These are phyloP conservation scores for Podaxis mareebaensis DNA, from an alignment of 768 basidiomycete species.

Conservation along the genomic window DNA sequence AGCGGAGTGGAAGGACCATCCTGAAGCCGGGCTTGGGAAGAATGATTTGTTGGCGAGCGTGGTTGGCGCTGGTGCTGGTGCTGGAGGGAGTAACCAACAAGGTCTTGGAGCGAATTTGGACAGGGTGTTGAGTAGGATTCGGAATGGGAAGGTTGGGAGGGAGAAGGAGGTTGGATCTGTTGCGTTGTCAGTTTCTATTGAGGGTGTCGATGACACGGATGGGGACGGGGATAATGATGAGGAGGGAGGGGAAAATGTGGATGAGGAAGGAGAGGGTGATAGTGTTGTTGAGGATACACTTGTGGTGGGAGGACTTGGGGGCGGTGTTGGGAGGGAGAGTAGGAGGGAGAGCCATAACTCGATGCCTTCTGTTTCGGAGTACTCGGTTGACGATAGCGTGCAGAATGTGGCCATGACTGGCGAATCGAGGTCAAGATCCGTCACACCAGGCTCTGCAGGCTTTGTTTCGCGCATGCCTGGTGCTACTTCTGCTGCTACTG, in stretches of 20 bases:
- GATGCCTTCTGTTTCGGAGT: slow-evolving; percentile 45
- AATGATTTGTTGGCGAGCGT: slow-evolving; percentile 72
- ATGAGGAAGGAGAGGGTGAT: slow-evolving; percentile 4
- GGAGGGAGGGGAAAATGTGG: background rate
- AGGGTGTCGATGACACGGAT: background rate
- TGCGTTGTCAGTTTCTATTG: slow-evolving; percentile 3
- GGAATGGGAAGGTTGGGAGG: slow-evolving; percentile 52
- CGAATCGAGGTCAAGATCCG: slow-evolving; percentile 38
- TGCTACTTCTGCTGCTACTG: slow-evolving; percentile 7
- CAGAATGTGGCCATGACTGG: slow-evolving; percentile 10
- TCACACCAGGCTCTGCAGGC: slow-evolving; percentile 42
- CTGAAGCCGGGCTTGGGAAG: slow-evolving; percentile 28
- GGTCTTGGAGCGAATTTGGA: slow-evolving; percentile 70
- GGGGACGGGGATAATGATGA: slow-evolving; percentile 1
- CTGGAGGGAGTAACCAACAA: slow-evolving; percentile 46
- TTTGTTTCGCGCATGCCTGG: slow-evolving; percentile 24
- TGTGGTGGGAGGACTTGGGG: slow-evolving; percentile 10
- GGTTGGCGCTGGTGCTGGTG: slow-evolving; percentile 29
- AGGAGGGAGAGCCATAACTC: slow-evolving; percentile 30
- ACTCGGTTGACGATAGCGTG: slow-evolving; percentile 51
- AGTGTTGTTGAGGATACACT: background rate
- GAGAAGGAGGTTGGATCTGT: slow-evolving; percentile 31
- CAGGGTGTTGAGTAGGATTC: slow-evolving; percentile 74
- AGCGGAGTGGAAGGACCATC: slow-evolving; percentile 73
- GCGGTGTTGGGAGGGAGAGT: slow-evolving; percentile 5